Evolutionary conservation across 768 basidiomycete species (phyloP).

Genomic region (Podaxis sp.): DNA sequence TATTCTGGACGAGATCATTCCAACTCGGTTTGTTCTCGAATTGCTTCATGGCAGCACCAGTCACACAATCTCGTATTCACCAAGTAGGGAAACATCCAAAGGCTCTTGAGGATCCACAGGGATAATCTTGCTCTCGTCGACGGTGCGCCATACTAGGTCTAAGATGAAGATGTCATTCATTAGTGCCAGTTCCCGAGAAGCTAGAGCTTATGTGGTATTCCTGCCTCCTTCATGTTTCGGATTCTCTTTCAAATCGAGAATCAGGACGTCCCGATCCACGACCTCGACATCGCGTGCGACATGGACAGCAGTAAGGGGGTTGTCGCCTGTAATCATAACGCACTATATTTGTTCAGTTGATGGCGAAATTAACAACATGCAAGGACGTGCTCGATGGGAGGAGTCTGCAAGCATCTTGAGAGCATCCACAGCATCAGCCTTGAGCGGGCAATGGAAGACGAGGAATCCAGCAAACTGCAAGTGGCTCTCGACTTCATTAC

Average conservation of each 20-base stretch:
- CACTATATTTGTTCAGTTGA: constrained; percentile 53
- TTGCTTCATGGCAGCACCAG: constrained; percentile 90
- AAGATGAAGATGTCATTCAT: neutral
- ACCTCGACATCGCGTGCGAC: constrained; percentile 97
- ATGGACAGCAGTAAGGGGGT: constrained; percentile 94
- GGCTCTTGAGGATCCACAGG: constrained; percentile 80
- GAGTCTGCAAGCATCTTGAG: constrained; percentile 95
- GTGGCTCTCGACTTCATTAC: constrained; percentile 76
- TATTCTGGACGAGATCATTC: constrained; percentile 85
- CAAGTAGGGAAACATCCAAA: constrained; percentile 74
- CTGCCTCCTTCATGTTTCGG: constrained; percentile 65
- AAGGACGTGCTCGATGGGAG: constrained; percentile 81
- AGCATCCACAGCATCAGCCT: constrained; percentile 86
- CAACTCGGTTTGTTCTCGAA: constrained; percentile 71
- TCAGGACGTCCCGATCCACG: constrained; percentile 91
- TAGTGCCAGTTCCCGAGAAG: neutral
- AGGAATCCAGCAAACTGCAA: constrained; percentile 91
- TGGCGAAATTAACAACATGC: neutral
- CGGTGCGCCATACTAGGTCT: constrained; percentile 92
- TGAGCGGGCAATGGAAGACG: constrained; percentile 98
- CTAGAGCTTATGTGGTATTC: constrained; percentile 22
- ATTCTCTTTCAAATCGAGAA: constrained; percentile 87
- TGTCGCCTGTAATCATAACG: constrained; percentile 99
- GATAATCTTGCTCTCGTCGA: constrained; percentile 90
- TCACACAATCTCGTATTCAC: constrained; percentile 96